Base-by-base conservation (phyloP, 2,329 filamentous ascomycete species). In the Neonectria faginata region DNA sequence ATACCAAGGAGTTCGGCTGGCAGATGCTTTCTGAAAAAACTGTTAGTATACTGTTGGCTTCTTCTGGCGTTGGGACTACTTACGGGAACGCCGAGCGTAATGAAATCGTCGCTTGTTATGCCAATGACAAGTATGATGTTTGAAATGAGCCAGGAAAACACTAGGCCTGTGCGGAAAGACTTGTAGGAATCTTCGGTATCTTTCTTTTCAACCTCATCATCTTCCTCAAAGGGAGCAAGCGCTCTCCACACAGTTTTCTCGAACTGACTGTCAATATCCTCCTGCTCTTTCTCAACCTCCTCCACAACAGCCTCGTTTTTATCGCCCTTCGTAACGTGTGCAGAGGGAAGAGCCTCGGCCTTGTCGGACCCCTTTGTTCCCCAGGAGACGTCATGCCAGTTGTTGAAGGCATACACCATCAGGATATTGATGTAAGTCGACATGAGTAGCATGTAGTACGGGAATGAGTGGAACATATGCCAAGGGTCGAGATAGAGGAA, bases 1-100 rank as follows among this genome's bases (percentile, higher is more conserved):
- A 86, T 97, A 98, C 75, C 85, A 87, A 44, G 89, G 88, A 14
- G 93, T 97, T 78, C 95, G 89, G 33, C 80, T 80, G 16, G 89
- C 90, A 20, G 50, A 16, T 1, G 41, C 50, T 41, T 27, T 41
- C 57, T 60, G 42, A 8, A 20, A 20, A 11, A n/a, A 5, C 3
- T 42, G 50, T 60, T 31, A 54, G 42, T 31, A 22, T 22, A 18
- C 22, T n/a, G 16, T 55, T 0, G 16, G 10, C 8, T 31, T 8
- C 5, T 1, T 5, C 11, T 3, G 45, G n/a, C 3, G 10, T 31
- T 16, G 12, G 16, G 5, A 31, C 5, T 10, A 41, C 57, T 54
- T 55, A 60, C 57, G 10, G n/a, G 18, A 48, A 60, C 57, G n/a
- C 51, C 42, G 16, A 60, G 2, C 2, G 44, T 36, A 3, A 14